A percentile compares a stretch with the other conserved stretches of the same genome.
These are phyloP conservation scores for Amylostereum chailletii DNA, from an alignment of 1,284 basidiomycete genomes.

Conservation along the genomic window DNA sequence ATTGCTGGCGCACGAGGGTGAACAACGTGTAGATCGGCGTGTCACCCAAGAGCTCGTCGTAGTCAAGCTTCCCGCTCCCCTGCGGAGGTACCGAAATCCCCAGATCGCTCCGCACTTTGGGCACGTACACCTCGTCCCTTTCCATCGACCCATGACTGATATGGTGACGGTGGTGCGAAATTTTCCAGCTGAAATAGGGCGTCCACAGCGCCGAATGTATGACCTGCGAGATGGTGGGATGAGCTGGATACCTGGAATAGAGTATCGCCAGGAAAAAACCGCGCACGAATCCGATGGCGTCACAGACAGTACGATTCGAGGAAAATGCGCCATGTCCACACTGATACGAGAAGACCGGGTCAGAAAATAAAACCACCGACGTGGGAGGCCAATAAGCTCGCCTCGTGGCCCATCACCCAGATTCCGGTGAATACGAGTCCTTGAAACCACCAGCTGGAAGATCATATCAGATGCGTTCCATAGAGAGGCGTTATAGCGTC, in stretches of 20 bases:
- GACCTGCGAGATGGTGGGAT: constrained; percentile 18
- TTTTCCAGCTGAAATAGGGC: constrained; percentile 32
- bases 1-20: constrained; percentile 51
- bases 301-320: too few relatives aligned
- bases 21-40: constrained; percentile 50
- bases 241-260: constrained; percentile 19
- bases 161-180: constrained; percentile 31
- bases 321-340: too few relatives aligned
- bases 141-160: constrained; percentile 34
- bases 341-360: too few relatives aligned
- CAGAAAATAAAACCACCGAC: neutral
- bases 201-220: constrained; percentile 26
- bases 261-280: constrained; percentile 20
- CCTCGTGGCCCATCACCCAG: constrained; percentile 59
- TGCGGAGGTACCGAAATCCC: constrained; percentile 30
- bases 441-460: constrained; percentile 51
- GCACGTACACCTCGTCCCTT: constrained; percentile 50
- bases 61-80: constrained; percentile 29
- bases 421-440: constrained; percentile 50
- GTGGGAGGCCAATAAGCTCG: constrained; percentile 11
- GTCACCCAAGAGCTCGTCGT: constrained; percentile 48
- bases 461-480: too few relatives aligned
- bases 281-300: too few relatives aligned
- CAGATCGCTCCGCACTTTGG: constrained; percentile 44
- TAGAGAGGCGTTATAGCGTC: constrained; percentile 16